phyloP scores from a whole-genome alignment of 805 yeast species.

The Lipomyces yamadae region DNA sequence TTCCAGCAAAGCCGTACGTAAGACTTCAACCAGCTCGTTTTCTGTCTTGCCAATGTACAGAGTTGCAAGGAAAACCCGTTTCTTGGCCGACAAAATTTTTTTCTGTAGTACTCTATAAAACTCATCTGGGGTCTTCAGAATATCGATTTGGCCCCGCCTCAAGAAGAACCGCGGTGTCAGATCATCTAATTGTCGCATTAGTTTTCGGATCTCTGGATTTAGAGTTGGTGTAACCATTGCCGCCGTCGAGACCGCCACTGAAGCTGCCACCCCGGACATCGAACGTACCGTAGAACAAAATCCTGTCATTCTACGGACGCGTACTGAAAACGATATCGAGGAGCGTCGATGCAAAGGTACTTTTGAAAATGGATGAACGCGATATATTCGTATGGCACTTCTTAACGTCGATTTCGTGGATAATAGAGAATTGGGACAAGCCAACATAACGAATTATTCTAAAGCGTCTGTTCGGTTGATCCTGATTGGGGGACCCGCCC shows the following conservation, averaged over 20 bases:
- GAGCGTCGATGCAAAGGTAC: background rate
- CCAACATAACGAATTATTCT: background rate
- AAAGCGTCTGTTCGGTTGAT: background rate
- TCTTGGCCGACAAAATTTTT: slow-evolving; percentile 65
- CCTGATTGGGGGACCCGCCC: background rate
- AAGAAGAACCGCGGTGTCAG: slow-evolving; percentile 38
- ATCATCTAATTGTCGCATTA: slow-evolving; percentile 28
- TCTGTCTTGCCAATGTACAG: slow-evolving; percentile 86
- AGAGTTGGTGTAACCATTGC: slow-evolving; percentile 1
- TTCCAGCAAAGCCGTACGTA: slow-evolving; percentile 61
- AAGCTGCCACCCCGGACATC: background rate
- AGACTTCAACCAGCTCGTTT: slow-evolving; percentile 67
- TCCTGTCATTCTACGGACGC: background rate
- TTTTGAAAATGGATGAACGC: background rate
- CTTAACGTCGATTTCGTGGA: background rate
- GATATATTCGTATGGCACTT: background rate
- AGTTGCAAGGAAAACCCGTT: slow-evolving; percentile 78
- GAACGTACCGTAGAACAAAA: background rate
- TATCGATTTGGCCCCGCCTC: slow-evolving; percentile 54
- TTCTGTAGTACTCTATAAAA: slow-evolving; percentile 67
- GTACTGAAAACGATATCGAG: background rate
- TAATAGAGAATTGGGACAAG: background rate
- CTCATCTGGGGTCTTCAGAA: slow-evolving; percentile 67
- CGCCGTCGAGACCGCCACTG: slow-evolving; percentile 4
- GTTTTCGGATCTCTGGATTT: slow-evolving; percentile 22